Evolutionary conservation across 1,284 basidiomycete species (phyloP), one percentile per base, ranked within the genome.

Genomic region (Tilletia horrida): DNA sequence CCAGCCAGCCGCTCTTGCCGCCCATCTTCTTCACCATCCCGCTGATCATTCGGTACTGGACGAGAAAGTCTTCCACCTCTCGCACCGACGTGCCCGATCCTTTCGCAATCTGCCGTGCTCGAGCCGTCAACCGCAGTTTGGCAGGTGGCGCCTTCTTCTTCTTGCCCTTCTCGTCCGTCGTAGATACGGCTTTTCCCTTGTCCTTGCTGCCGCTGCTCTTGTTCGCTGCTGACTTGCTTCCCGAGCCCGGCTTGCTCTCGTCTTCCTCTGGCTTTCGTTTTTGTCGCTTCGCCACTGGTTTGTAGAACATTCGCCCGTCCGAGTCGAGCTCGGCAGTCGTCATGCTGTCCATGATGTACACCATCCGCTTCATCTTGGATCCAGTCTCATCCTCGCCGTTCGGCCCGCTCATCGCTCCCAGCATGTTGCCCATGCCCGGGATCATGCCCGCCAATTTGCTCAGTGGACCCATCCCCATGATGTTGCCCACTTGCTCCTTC

Each of bases 371-470:
- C 88, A 99, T 90, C 73, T 88, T 83, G 3, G 80, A 73, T 1
- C 91, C 89, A 44, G 92, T 92, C 78, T 97, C 95, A 81, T 96
- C 93, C 79, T 93, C 92, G 35, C 90, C 90, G 47, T 91, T 93
- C 7, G 76, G 81, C 7, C 74, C 76, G 8, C 65, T 70, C 29
- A 61, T 57, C n/a, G 73, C 76, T 48, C 80, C 79, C 67, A 97
- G 86, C 81, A 98, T 85, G 48, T 92, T 91, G 72, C 91, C 90
- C 76, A 99, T 87, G 40, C 95, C 95, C 2, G 95, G 95, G 70
- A 99, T 98, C 93, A 98, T 98, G 23, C 92, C 93, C 16, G 95
- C 94, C 76, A 99, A 93, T 84, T 98, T 98, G 77, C 91, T 93
- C 67, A 99, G 88, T 3, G 95, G 94, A 27, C 95, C 95, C 96